phyloP scores from a whole-genome alignment of 2,329 filamentous ascomycete genomes.

The Alternaria atra region DNA sequence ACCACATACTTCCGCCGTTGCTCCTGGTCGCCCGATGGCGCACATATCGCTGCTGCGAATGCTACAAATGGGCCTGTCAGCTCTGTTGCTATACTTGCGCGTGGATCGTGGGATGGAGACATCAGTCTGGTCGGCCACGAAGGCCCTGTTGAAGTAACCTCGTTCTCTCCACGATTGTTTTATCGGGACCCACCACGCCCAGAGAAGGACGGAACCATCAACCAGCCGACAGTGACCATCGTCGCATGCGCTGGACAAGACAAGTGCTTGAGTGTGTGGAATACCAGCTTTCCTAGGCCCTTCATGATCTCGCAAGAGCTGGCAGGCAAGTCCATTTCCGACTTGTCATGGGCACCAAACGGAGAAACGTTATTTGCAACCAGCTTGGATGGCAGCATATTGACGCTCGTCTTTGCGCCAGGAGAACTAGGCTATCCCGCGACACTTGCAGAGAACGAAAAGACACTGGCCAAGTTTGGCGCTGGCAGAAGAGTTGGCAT shows the following conservation, averaged over 20 bases:
- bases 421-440: slow-evolving; percentile 92
- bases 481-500: slow-evolving; percentile 89
- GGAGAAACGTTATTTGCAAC: slow-evolving; percentile 86
- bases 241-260: slow-evolving; percentile 97
- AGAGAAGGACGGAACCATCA: slow-evolving; percentile 57
- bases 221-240: slow-evolving; percentile 76
- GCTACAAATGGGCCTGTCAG: slow-evolving; percentile 97
- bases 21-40: slow-evolving; percentile 97
- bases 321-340: slow-evolving; percentile 89
- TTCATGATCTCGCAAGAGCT: slow-evolving; percentile 91
- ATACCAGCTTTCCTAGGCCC: slow-evolving; percentile 91
- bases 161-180: slow-evolving; percentile 93
- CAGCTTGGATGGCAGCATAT: slow-evolving; percentile 88
- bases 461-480: slow-evolving; percentile 90
- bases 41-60: slow-evolving; percentile 96
- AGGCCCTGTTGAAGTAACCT: slow-evolving; percentile 94
- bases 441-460: slow-evolving; percentile 87
- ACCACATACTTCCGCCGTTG: slow-evolving; percentile 97
- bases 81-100: slow-evolving; percentile 94
- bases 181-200: slow-evolving; percentile 70
- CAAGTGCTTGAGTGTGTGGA: slow-evolving; percentile 96
- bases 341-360: slow-evolving; percentile 92
- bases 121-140: slow-evolving; percentile 98
- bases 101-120: slow-evolving; percentile 91
- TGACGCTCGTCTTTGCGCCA: slow-evolving; percentile 81